Base-by-base conservation (phyloP, 257 asterid genomes). In the Primulina eburnea region DNA sequence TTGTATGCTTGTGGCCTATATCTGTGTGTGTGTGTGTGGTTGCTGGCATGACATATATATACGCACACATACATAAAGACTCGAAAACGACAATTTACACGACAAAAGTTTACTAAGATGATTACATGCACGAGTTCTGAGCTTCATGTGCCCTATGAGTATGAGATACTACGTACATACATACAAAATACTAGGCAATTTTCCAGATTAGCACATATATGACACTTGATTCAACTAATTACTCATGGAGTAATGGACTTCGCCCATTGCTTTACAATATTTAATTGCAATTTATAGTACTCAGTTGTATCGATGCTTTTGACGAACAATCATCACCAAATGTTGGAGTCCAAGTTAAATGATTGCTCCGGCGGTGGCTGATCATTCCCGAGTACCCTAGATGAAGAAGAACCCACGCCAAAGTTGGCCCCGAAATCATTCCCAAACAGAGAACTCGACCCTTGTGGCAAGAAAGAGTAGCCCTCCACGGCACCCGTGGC, bases 321-420 rank as follows among this genome's bases (percentile, higher is more conserved):
- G 2, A 4, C 0, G 58, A 58, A 26, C 18, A 63, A 57, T 9
- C 33, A 47, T 85, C 77, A 83, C 94, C 95, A 88, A 79, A 79
- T 81, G 66, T 81, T 79, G 77, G 92, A 74, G 86, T 85, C 94
- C 87, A 82, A 21, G 72, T 88, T 75, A 59, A 65, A 88, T 5
- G 82, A 79, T 78, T 82, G 94, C 74, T 85, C 90, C 78, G 73
- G 72, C 14, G 79, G 86, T 34, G 78, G 80, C 57, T 73, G 85
- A 35, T 67, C 73, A 8, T 71, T 64, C 8, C 81, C 92, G 32
- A 78, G 71, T 10, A 74, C 78, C 82, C 83, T 85, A 8, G 93
- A 78, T 11, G 88, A 79, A 1, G 84, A 78, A 67, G 88, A 71
- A 18, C 72, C 77, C 59, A 73, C 70, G 18, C 65, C 53, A 62